Evolutionary conservation across 225 moss, liverwort and hornwort species (phyloP).

Genomic region (Marchantia paleacea): DNA sequence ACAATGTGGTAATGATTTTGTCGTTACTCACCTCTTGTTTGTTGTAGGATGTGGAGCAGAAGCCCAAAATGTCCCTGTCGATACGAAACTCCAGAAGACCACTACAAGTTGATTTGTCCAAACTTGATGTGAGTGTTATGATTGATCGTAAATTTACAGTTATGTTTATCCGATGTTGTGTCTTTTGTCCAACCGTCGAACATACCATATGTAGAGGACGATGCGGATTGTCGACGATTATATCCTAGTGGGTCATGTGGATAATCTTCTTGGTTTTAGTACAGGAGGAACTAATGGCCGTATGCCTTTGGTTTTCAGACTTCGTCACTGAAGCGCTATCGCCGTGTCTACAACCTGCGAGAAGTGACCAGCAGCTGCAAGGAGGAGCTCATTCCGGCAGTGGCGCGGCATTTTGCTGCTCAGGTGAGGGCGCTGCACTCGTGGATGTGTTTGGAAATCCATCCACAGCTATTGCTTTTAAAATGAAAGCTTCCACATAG

Average conservation of each 20-base stretch:
- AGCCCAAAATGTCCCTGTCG: conserved; percentile 70
- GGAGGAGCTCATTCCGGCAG: conserved; percentile 97
- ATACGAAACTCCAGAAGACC: conserved; percentile 74
- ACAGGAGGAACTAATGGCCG: background rate
- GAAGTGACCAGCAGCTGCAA: conserved; percentile 93
- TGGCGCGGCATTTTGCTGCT: conserved; percentile 91
- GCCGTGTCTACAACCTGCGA: conserved; percentile 90
- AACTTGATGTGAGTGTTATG: conserved; percentile 63
- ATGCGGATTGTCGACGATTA: background rate
- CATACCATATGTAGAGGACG: no score
- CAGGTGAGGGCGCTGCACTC: conserved; percentile 43
- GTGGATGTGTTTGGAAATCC: background rate
- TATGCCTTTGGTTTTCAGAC: conserved; percentile 44
- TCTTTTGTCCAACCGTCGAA: background rate
- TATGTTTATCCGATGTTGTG: background rate
- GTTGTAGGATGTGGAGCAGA: conserved; percentile 72
- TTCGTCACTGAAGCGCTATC: conserved; percentile 86
- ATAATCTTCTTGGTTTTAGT: background rate
- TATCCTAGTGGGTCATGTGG: background rate
- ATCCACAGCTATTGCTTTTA: background rate
- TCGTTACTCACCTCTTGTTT: background rate
- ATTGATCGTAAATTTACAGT: no score
- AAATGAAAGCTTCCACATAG: background rate
- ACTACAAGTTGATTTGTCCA: conserved; percentile 90
- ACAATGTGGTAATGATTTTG: no score